phyloP scores from a whole-genome alignment of 108 stramenopile genomes.

The Parietichytrium sp. region DNA sequence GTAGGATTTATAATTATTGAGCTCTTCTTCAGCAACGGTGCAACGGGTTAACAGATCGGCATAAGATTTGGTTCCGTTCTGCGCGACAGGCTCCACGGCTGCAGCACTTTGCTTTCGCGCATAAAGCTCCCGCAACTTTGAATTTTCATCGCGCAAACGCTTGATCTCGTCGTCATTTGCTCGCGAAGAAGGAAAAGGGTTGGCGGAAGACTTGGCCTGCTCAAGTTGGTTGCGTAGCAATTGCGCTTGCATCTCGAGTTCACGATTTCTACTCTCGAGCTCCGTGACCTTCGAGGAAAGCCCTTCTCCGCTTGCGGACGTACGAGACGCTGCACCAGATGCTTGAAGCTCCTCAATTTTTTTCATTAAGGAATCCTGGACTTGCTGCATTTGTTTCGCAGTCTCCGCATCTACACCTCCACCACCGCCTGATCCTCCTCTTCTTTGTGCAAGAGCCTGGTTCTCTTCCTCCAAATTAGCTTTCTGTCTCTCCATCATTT shows the following conservation, averaged over 20 bases:
- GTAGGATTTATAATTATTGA: neutral
- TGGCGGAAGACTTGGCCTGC: neutral
- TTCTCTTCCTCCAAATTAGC: slow-evolving; percentile 23
- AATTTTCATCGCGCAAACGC: slow-evolving; percentile 28
- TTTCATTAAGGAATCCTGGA: neutral
- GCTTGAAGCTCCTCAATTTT: slow-evolving; percentile 19
- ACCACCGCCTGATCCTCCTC: neutral
- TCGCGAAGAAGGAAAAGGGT: neutral
- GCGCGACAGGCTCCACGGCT: too few species aligned
- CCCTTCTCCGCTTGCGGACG: too few species aligned
- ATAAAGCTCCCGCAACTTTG: neutral
- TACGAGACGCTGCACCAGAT: neutral
- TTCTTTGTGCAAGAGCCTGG: neutral
- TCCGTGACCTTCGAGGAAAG: neutral
- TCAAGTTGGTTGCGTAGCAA: neutral
- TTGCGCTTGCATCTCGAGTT: neutral
- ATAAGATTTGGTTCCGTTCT: neutral
- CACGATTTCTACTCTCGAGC: slow-evolving; percentile 10
- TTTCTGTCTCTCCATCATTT: slow-evolving; percentile 30
- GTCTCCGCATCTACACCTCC: neutral
- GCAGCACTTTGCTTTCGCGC: too few species aligned
- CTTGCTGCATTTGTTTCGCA: slow-evolving; percentile 14
- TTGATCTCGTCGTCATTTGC: neutral
- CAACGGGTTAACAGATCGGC: slow-evolving; percentile 4
- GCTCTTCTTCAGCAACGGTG: slow-evolving; percentile 25